A percentile compares a stretch with the other conserved stretches of the same genome.
These are phyloP conservation scores for Fusarium sambucinum DNA, from an alignment of 2,329 filamentous ascomycete species.

Conservation along the genomic window DNA sequence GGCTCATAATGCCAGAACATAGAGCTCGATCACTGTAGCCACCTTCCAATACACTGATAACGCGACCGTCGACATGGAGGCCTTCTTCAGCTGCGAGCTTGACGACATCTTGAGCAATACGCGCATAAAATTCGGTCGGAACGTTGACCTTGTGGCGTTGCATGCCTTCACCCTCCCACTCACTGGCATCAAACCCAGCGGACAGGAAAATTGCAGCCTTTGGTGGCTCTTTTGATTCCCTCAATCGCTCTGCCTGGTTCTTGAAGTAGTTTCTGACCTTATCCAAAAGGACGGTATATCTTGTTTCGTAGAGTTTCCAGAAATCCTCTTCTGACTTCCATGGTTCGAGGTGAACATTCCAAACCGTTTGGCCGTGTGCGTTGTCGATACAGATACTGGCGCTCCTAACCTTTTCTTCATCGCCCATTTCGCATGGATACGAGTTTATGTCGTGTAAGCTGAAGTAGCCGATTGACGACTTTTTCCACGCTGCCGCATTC, in stretches of 20 bases:
- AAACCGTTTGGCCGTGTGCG: conserved; percentile 92
- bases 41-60: conserved; percentile 94
- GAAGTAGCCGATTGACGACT: conserved; percentile 92
- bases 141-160: conserved; percentile 96
- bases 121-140: conserved; percentile 95
- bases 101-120: conserved; percentile 87
- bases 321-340: conserved; percentile 89
- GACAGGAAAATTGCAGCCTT: conserved; percentile 94
- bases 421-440: conserved; percentile 95
- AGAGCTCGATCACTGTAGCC: conserved; percentile 95
- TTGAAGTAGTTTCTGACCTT: conserved; percentile 85
- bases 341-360: conserved; percentile 93
- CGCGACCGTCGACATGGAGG: conserved; percentile 80
- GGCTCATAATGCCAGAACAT: conserved; percentile 88
- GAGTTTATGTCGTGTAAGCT: conserved; percentile 99
- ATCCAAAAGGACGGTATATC: conserved; percentile 80
- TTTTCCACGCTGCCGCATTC: conserved; percentile 81
- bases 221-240: conserved; percentile 69
- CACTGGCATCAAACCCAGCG: conserved; percentile 95
- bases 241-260: conserved; percentile 75
- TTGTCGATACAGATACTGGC: conserved; percentile 95
- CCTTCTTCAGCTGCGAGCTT: conserved; percentile 83
- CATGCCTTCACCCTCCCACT: conserved; percentile 94
- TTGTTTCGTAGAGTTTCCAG: conserved; percentile 86
- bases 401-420: conserved; percentile 91